Conservation (phyloP, 805 yeast species). For the Ogataea wickerhamii region DNA sequence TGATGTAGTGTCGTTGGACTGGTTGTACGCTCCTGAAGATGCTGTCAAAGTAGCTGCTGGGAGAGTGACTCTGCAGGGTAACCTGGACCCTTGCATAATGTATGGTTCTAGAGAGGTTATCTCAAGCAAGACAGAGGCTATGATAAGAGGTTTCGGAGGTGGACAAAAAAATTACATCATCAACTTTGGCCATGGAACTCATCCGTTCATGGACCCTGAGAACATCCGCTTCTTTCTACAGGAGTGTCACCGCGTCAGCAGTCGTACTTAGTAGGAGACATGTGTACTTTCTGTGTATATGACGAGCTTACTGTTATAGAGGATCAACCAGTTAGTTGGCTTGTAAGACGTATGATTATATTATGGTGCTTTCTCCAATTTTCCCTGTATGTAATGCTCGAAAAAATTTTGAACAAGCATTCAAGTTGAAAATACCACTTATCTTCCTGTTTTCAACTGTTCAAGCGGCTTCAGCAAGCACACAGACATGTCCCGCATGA, state of each 20-base stretch:
- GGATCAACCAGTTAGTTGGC: too few relatives aligned
- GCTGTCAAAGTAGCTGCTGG: slow-evolving; percentile 74
- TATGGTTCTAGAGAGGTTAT: slow-evolving; percentile 86
- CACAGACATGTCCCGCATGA: slow-evolving; percentile 5
- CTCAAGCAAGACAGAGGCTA: slow-evolving; percentile 72
- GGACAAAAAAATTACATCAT: slow-evolving; percentile 89
- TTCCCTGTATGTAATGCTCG: too few relatives aligned
- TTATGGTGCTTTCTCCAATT: too few relatives aligned
- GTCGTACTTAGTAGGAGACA: slow-evolving; percentile 1
- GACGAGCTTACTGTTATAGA: too few relatives aligned
- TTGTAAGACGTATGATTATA: too few relatives aligned
- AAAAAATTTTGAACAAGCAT: too few relatives aligned
- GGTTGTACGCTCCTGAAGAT: slow-evolving; percentile 81
- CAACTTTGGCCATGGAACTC: slow-evolving; percentile 98
- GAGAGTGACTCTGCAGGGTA: slow-evolving; percentile 87
- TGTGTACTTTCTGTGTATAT: too few relatives aligned
- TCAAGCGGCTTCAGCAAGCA: background rate
- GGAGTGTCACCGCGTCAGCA: slow-evolving; percentile 81
- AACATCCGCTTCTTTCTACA: slow-evolving; percentile 78
- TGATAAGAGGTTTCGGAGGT: slow-evolving; percentile 83
- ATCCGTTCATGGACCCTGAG: slow-evolving; percentile 95
- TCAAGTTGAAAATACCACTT: too few relatives aligned
- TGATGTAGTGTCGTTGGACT: slow-evolving; percentile 87
- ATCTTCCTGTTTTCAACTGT: background rate
- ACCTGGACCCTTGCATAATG: slow-evolving; percentile 91